These are phyloP conservation scores for Fusarium sp. DNA, from an alignment of 2,329 filamentous ascomycete genomes.

Conservation along the genomic window DNA sequence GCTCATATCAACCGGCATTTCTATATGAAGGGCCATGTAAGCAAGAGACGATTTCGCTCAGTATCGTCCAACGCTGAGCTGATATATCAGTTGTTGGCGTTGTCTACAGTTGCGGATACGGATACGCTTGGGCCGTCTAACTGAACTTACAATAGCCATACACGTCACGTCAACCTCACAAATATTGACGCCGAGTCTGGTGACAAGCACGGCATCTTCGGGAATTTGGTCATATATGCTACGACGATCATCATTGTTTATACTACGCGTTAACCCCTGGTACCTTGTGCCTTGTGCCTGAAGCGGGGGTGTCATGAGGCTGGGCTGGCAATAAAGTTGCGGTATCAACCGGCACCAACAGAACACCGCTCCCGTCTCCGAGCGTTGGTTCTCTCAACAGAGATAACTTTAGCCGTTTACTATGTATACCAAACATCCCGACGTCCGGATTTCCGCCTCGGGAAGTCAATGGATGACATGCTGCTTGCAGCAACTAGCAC, in stretches of 20 bases:
- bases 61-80: slow-evolving; percentile 5
- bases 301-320: slow-evolving; percentile 19
- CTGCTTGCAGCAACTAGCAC: slow-evolving; percentile 27
- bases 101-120: slow-evolving; percentile 20
- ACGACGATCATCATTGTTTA: slow-evolving; percentile 18
- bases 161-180: slow-evolving; percentile 3
- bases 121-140: slow-evolving; percentile 28
- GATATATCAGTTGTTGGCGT: slow-evolving; percentile 12
- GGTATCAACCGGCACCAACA: slow-evolving; percentile 31
- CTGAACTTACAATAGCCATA: not conserved
- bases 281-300: slow-evolving; percentile 27
- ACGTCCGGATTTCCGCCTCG: slow-evolving; percentile 29
- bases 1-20: slow-evolving; percentile 1
- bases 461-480: slow-evolving; percentile 34
- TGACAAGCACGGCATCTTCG: slow-evolving; percentile 14
- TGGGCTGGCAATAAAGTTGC: slow-evolving; percentile 23
- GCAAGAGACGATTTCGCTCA: slow-evolving; percentile 15
- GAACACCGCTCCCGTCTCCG: not conserved
- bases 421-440: slow-evolving; percentile 29
- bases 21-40: slow-evolving; percentile 1
- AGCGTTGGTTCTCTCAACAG: not conserved
- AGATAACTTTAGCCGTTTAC: slow-evolving; percentile 5
- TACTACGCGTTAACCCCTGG: slow-evolving; percentile 17
- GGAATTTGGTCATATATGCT: slow-evolving; percentile 14
- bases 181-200: not conserved